phyloP scores from a whole-genome alignment of 2,329 filamentous ascomycete genomes.

The Pezicula neosporulosa region DNA sequence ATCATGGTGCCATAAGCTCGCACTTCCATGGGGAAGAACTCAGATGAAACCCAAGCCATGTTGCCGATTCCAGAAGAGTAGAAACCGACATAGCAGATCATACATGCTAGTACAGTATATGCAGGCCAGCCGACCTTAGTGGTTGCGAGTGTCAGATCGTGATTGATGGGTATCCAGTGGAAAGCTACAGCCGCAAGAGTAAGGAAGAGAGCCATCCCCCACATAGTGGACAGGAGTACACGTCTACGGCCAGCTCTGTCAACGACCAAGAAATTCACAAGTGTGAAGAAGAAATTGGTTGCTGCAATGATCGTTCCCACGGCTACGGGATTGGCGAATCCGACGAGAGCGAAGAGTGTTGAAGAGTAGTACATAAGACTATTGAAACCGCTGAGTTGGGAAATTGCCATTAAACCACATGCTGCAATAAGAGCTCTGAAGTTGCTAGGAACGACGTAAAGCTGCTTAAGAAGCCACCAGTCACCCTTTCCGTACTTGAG shows the following conservation, averaged over 20 bases:
- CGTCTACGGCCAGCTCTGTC: slow-evolving; percentile 41
- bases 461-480: slow-evolving; percentile 40
- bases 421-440: slow-evolving; percentile 41
- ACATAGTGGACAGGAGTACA: slow-evolving; percentile 39
- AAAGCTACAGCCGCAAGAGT: background rate
- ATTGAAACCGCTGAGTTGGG: slow-evolving; percentile 44
- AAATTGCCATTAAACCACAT: slow-evolving; percentile 48
- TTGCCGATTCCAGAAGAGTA: slow-evolving; percentile 43
- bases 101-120: background rate
- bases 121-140: slow-evolving; percentile 19
- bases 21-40: slow-evolving; percentile 44
- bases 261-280: slow-evolving; percentile 38
- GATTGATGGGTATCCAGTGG: slow-evolving; percentile 40
- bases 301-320: slow-evolving; percentile 41
- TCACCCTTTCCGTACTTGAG: slow-evolving; percentile 35
- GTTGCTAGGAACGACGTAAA: slow-evolving; percentile 39
- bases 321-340: slow-evolving; percentile 44
- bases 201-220: slow-evolving; percentile 30
- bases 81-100: slow-evolving; percentile 23
- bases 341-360: slow-evolving; percentile 42
- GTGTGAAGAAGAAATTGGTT: slow-evolving; percentile 47
- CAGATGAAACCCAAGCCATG: slow-evolving; percentile 26
- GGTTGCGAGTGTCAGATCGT: slow-evolving; percentile 33
- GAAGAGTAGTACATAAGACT: slow-evolving; percentile 41
- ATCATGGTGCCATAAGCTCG: slow-evolving; percentile 45